Evolutionary conservation across 345 rosid genomes (phyloP).

Genomic region (Citrus unshiu): DNA sequence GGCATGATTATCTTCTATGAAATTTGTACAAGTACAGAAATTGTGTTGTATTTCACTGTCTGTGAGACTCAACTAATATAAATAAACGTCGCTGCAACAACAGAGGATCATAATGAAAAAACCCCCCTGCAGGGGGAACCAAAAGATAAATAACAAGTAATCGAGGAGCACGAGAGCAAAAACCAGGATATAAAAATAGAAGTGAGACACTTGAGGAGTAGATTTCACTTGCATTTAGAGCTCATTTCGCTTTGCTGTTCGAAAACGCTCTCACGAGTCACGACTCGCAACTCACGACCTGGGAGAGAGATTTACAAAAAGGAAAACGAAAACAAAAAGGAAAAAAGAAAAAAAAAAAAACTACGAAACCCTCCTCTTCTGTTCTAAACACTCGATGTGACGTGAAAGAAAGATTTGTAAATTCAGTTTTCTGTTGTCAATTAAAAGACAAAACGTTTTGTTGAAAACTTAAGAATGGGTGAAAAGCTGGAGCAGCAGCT

Average conservation of each 20-base stretch:
- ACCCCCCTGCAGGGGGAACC: not conserved
- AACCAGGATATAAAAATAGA: not conserved
- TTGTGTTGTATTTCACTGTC: too few relatives aligned
- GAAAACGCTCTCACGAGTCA: constrained; percentile 9
- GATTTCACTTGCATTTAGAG: constrained; percentile 29
- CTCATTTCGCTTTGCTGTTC: constrained; percentile 35
- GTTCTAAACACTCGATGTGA: not conserved
- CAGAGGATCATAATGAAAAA: not conserved
- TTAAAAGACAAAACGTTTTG: constrained; percentile 9
- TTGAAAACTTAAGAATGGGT: constrained; percentile 36
- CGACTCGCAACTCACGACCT: too few relatives aligned
- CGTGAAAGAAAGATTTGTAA: not conserved
- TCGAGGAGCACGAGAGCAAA: not conserved
- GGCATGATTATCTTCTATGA: too few relatives aligned
- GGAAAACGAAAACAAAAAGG: not conserved
- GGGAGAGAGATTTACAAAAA: constrained; percentile 8
- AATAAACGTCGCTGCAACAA: not conserved
- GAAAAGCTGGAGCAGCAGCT: constrained; percentile 64
- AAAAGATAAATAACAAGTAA: not conserved
- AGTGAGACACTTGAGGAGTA: constrained; percentile 4
- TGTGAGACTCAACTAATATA: not conserved
- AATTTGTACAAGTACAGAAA: too few relatives aligned
- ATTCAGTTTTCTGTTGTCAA: not conserved
- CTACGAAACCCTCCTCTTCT: not conserved
- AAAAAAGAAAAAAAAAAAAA: not conserved